Evolutionary conservation across 2,329 filamentous ascomycete species (phyloP).

Genomic region (Aspergillus chevalieri): DNA sequence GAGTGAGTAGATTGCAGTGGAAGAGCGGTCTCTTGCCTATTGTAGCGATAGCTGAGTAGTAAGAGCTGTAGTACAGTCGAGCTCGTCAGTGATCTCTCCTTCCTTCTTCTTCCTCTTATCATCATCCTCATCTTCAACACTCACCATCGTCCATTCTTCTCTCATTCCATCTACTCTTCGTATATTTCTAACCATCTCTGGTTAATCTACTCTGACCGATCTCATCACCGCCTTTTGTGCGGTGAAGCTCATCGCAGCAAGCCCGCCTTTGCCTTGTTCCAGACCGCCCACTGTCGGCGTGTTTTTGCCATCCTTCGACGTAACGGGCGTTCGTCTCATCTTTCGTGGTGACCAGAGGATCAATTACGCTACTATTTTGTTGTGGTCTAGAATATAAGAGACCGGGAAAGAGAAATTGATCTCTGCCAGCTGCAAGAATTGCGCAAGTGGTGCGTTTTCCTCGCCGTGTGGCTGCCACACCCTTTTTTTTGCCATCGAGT

Average conservation of each 20-base stretch:
- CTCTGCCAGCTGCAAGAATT: too few relatives aligned
- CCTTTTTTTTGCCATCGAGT: conserved; percentile 17
- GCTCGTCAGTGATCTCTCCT: conserved; percentile 1
- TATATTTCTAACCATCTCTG: not conserved
- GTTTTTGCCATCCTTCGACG: conserved; percentile 22
- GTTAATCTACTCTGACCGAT: conserved; percentile 16
- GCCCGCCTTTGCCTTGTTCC: conserved; percentile 15
- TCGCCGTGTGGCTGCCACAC: not conserved
- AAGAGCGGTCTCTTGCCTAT: too few relatives aligned
- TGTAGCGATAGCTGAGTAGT: too few relatives aligned
- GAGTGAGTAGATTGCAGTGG: too few relatives aligned
- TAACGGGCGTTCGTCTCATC: not conserved
- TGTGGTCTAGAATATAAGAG: not conserved
- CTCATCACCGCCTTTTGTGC: conserved; percentile 35
- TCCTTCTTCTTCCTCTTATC: conserved; percentile 14
- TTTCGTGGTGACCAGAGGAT: not conserved
- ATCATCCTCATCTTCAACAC: not conserved
- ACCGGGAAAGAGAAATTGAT: too few relatives aligned
- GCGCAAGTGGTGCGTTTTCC: not conserved
- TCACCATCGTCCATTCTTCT: conserved; percentile 7
- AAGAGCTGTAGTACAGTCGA: too few relatives aligned
- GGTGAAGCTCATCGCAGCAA: conserved; percentile 26
- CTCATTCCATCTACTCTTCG: not conserved
- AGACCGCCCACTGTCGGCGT: conserved; percentile 32
- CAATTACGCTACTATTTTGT: not conserved